These are phyloP conservation scores for Sporisorium graminicola DNA, from an alignment of 1,284 basidiomycete genomes.

Conservation along the genomic window DNA sequence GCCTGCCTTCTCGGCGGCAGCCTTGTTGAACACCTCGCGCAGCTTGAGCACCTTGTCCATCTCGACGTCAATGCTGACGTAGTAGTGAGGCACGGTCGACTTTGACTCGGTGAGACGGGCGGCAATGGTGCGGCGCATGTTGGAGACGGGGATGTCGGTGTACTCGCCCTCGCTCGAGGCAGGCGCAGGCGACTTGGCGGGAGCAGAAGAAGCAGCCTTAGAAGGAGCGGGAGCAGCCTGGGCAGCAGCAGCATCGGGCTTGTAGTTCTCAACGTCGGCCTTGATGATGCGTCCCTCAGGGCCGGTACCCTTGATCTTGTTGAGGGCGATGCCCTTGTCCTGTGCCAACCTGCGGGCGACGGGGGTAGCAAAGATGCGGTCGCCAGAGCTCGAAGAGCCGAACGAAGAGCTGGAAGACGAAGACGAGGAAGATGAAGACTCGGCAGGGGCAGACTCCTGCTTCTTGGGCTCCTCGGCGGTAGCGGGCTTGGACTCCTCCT, in stretches of 20 bases:
- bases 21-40: slow-evolving; percentile 91
- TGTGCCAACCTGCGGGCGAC: slow-evolving; percentile 96
- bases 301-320: slow-evolving; percentile 91
- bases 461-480: slow-evolving; percentile 57
- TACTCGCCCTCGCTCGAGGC: slow-evolving; percentile 76
- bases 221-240: slow-evolving; percentile 27
- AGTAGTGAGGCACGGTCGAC: slow-evolving; percentile 95
- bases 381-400: slow-evolving; percentile 47
- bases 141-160: slow-evolving; percentile 89
- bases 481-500: slow-evolving; percentile 52
- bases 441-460: slow-evolving; percentile 42
- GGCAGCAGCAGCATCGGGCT: slow-evolving; percentile 57
- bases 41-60: slow-evolving; percentile 97
- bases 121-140: slow-evolving; percentile 95
- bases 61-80: slow-evolving; percentile 92
- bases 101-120: slow-evolving; percentile 91
- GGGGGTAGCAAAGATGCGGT: slow-evolving; percentile 87
- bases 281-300: slow-evolving; percentile 94
- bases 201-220: slow-evolving; percentile 34
- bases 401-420: slow-evolving; percentile 38
- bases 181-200: slow-evolving; percentile 42
- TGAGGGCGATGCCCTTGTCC: slow-evolving; percentile 91
- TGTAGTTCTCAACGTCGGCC: slow-evolving; percentile 91
- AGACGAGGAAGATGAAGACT: slow-evolving; percentile 28
- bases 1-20: slow-evolving; percentile 65